These are phyloP conservation scores for Cryptomeria japonica DNA, from an alignment of 75 land plant genomes.

Conservation along the genomic window DNA sequence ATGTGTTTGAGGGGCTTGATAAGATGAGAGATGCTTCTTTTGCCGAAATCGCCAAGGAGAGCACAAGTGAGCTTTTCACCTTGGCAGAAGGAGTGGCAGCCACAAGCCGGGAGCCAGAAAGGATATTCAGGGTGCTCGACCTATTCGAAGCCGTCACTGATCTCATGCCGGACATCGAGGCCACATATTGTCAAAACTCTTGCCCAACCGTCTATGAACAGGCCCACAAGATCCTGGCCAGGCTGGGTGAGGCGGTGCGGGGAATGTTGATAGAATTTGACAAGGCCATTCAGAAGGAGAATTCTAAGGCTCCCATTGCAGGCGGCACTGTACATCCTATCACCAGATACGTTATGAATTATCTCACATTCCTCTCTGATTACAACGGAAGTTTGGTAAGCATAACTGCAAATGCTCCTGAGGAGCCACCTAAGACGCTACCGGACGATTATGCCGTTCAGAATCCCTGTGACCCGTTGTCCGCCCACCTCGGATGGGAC, in stretches of 20 bases:
- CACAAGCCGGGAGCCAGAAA: constrained; percentile 35
- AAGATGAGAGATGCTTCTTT: constrained; percentile 36
- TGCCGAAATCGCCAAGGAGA: constrained; percentile 30
- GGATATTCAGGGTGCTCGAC: constrained; percentile 56
- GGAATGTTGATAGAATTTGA: constrained; percentile 23
- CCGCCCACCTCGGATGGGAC: constrained; percentile 57
- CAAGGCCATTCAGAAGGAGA: constrained; percentile 15
- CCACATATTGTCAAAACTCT: constrained; percentile 39
- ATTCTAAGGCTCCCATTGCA: constrained; percentile 16
- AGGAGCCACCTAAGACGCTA: neutral
- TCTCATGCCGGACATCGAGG: constrained; percentile 48
- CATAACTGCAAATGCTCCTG: constrained; percentile 33
- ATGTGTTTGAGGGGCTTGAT: constrained; percentile 36
- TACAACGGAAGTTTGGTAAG: constrained; percentile 37
- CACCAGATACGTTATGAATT: constrained; percentile 33
- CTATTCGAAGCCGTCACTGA: constrained; percentile 52
- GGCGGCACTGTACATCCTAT: constrained; percentile 25
- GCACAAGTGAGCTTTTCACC: constrained; percentile 31
- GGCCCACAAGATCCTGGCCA: neutral
- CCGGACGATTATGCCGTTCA: constrained; percentile 20
- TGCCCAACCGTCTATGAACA: constrained; percentile 23
- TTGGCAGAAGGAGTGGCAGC: constrained; percentile 43
- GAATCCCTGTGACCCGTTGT: constrained; percentile 34
- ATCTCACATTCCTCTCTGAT: constrained; percentile 44
- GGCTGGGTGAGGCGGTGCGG: constrained; percentile 22